Evolutionary conservation across 208 protist genomes (phyloP).

Genomic region (Phytomonas francai): DNA sequence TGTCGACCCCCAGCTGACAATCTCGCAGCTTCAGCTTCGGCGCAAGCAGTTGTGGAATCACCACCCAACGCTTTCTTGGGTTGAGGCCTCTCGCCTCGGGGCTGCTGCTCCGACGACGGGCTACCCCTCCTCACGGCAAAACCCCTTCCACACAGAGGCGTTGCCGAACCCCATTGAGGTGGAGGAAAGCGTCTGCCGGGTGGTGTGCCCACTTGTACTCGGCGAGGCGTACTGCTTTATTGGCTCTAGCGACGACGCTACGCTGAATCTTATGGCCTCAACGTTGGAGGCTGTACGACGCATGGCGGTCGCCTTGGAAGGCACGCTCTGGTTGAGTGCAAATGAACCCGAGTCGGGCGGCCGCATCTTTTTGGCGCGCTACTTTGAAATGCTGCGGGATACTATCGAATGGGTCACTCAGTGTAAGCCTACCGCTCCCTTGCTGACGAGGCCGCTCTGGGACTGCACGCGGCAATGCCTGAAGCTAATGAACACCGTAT

Average conservation of each 20-base stretch:
- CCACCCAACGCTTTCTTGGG: background rate
- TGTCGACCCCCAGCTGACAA: background rate
- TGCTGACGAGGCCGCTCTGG: constrained; percentile 22
- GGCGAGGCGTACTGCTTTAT: constrained; percentile 38
- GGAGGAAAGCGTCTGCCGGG: background rate
- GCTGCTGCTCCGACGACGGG: background rate
- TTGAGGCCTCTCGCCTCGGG: background rate
- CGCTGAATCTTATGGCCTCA: constrained; percentile 42
- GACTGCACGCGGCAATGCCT: constrained; percentile 16
- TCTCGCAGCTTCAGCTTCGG: background rate
- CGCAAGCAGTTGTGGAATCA: background rate
- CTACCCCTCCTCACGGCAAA: background rate
- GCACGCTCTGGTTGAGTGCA: constrained; percentile 37
- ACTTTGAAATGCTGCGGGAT: constrained; percentile 25
- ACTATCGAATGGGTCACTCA: constrained; percentile 17
- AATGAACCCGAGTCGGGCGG: constrained; percentile 19
- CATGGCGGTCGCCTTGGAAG: constrained; percentile 33
- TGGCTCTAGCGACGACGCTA: constrained; percentile 23
- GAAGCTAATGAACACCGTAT: constrained; percentile 14
- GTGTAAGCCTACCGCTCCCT: constrained; percentile 16
- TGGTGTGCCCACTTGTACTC: constrained; percentile 23
- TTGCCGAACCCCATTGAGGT: background rate
- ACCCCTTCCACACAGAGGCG: background rate
- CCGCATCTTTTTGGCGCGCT: constrained; percentile 20
- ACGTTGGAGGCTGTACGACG: constrained; percentile 33